Evolutionary conservation across 768 basidiomycete genomes (phyloP).

Genomic region (Boletus pseudo-olivaceus): DNA sequence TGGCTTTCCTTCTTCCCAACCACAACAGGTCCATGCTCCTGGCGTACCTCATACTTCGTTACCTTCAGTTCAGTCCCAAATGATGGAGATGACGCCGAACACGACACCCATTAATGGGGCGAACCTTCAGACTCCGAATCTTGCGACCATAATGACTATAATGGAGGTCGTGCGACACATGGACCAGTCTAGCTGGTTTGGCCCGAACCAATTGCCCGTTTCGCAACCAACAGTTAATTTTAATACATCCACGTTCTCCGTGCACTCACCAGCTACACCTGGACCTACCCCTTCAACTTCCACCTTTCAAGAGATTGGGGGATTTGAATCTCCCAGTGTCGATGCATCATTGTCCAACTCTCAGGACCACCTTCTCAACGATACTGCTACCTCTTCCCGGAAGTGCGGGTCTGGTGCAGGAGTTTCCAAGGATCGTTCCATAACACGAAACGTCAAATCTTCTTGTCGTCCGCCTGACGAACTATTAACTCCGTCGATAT

Average conservation of each 20-base stretch:
- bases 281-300: conserved; percentile 2
- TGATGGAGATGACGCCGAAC: conserved; percentile 14
- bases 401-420: conserved; percentile 6
- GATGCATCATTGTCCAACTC: not conserved
- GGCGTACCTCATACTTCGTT: conserved; percentile 8
- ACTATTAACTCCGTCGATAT: conserved; percentile 5
- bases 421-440: conserved; percentile 5
- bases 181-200: conserved; percentile 20
- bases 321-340: not conserved
- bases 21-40: conserved; percentile 8
- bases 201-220: conserved; percentile 15
- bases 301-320: not conserved
- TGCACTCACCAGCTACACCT: conserved; percentile 2
- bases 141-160: conserved; percentile 30
- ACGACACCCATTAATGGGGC: conserved; percentile 3
- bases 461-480: conserved; percentile 7
- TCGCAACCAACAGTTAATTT: conserved; percentile 17
- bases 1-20: conserved; percentile 17
- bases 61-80: conserved; percentile 15
- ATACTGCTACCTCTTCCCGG: conserved; percentile 1
- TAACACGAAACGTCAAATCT: conserved; percentile 1
- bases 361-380: not conserved
- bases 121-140: conserved; percentile 17
- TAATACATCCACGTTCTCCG: not conserved
- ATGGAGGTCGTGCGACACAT: conserved; percentile 31